These are phyloP conservation scores for Ophiocordyceps camponoti-floridani DNA, from an alignment of 2,329 filamentous ascomycete species.

Conservation along the genomic window DNA sequence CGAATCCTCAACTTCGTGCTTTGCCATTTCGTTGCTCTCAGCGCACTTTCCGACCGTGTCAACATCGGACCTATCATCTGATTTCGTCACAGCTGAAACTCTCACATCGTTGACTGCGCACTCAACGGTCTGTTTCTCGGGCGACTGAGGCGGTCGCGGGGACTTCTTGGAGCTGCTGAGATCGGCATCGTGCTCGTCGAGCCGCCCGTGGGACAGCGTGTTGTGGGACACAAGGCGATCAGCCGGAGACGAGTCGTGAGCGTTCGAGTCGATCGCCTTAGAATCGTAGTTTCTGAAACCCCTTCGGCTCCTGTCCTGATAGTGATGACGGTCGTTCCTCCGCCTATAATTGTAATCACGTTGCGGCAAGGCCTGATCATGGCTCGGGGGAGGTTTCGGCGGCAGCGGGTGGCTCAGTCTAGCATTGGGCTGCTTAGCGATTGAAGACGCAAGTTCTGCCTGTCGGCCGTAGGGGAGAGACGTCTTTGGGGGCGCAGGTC, in stretches of 20 bases:
- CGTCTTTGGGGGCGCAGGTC: not conserved
- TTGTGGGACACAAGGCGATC: not conserved
- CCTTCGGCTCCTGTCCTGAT: constrained; percentile 10
- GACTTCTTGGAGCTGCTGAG: not conserved
- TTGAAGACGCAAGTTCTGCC: not conserved
- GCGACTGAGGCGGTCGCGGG: not conserved
- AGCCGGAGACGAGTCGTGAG: not conserved
- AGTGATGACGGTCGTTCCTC: constrained; percentile 13
- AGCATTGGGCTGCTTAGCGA: constrained; percentile 3
- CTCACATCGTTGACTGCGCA: not conserved
- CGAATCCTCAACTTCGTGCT: not conserved
- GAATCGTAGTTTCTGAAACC: constrained; percentile 4
- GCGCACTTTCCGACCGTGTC: not conserved
- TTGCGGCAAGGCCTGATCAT: constrained; percentile 10
- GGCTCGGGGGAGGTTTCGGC: constrained; percentile 13
- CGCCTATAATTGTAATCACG: constrained; percentile 13
- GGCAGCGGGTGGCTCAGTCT: constrained; percentile 10
- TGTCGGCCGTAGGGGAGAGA: not conserved
- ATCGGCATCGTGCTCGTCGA: not conserved
- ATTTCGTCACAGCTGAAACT: not conserved
- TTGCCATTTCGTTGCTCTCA: not conserved
- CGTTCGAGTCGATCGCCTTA: constrained; percentile 2
- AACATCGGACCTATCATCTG: not conserved
- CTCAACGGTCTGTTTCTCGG: not conserved
- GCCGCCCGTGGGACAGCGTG: not conserved